Evolutionary conservation across 495 filamentous ascomycete genomes (phyloP).

Genomic region (Neurospora sp.): DNA sequence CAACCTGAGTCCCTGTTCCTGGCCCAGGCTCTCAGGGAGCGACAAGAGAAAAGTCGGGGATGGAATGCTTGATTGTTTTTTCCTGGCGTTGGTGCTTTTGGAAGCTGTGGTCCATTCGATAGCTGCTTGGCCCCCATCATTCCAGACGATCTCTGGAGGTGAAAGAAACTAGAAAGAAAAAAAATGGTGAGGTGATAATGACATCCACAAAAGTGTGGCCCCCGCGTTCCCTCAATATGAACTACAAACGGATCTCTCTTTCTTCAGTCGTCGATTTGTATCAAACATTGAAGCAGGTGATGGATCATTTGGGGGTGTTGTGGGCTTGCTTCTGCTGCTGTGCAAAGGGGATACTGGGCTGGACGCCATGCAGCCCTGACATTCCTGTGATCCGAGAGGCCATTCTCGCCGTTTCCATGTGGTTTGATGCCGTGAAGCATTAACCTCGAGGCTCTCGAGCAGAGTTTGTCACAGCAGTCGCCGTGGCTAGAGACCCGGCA

Average conservation of each 20-base stretch:
- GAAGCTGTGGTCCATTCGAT: neutral
- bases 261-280: neutral
- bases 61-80: neutral
- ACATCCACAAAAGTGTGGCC: neutral
- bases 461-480: neutral
- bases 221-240: neutral
- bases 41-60: neutral
- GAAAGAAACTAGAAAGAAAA: neutral
- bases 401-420: neutral
- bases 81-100: neutral
- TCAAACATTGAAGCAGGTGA: neutral
- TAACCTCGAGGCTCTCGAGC: neutral
- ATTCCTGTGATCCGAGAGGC: neutral
- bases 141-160: neutral
- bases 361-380: neutral
- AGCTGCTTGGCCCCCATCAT: neutral
- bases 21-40: neutral
- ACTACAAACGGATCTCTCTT: neutral
- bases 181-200: neutral
- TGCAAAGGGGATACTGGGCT: neutral
- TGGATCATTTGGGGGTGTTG: neutral
- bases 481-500: neutral
- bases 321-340: neutral
- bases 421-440: neutral
- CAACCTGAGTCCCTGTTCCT: neutral